These are phyloP conservation scores for Volvariella surrecta DNA, from an alignment of 1,284 basidiomycete species.

Conservation along the genomic window DNA sequence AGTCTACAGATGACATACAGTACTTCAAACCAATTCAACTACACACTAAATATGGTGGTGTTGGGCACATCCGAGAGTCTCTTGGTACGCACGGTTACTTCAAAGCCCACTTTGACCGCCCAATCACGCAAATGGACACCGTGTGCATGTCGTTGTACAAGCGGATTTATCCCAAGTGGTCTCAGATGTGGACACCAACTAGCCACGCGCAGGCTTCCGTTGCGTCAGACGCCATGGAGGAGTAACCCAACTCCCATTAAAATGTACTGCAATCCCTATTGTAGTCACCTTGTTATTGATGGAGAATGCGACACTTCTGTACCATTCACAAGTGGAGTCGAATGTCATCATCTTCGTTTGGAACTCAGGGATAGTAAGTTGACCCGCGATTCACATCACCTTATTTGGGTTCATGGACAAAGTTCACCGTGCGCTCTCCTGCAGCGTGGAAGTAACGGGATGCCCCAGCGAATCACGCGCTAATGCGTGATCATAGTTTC, in stretches of 20 bases:
- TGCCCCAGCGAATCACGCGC: too few species aligned
- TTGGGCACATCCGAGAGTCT: slow-evolving; percentile 89
- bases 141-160: slow-evolving; percentile 90
- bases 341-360: too few species aligned
- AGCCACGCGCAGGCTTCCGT: neutral
- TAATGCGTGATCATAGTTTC: too few species aligned
- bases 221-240: slow-evolving; percentile 14
- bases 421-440: too few species aligned
- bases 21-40: slow-evolving; percentile 94
- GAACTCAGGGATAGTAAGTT: too few species aligned
- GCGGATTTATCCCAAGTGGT: slow-evolving; percentile 84
- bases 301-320: too few species aligned
- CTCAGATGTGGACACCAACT: slow-evolving; percentile 36
- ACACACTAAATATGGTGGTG: slow-evolving; percentile 87
- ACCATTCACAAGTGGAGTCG: too few species aligned
- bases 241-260: slow-evolving; percentile 5
- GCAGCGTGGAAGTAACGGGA: too few species aligned
- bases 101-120: slow-evolving; percentile 96
- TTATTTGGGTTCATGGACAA: too few species aligned
- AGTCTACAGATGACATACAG: slow-evolving; percentile 67
- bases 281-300: too few species aligned
- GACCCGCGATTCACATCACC: too few species aligned
- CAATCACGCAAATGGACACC: slow-evolving; percentile 94
- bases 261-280: too few species aligned
- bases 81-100: slow-evolving; percentile 98